A percentile compares a stretch with the other conserved stretches of the same genome.
phyloP scores from a whole-genome alignment of 1,284 basidiomycete genomes.

The Lentinula novae-zelandiae region DNA sequence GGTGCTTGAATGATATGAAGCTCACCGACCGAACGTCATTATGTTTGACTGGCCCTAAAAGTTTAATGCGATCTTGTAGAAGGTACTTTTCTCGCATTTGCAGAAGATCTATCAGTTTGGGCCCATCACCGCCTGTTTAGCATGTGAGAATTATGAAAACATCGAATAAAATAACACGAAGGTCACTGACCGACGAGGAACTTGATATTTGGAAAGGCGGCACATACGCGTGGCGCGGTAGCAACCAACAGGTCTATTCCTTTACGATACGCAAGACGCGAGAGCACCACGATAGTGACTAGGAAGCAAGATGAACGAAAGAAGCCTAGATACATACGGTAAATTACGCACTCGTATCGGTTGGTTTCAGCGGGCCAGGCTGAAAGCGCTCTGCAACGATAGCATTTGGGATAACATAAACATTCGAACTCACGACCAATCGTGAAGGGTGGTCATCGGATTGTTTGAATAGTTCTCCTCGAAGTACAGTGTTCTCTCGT shows the following conservation, averaged over 20 bases:
- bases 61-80: conserved; percentile 87
- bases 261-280: conserved; percentile 94
- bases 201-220: conserved; percentile 76
- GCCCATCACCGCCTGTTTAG: conserved; percentile 81
- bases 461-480: conserved; percentile 68
- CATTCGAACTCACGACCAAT: conserved; percentile 52
- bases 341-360: conserved; percentile 54
- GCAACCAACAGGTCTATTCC: conserved; percentile 95
- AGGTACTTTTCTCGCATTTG: conserved; percentile 93
- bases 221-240: conserved; percentile 87
- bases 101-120: conserved; percentile 91
- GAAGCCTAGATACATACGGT: background rate
- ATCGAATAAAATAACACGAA: background rate
- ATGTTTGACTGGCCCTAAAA: conserved; percentile 81
- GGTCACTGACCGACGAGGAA: conserved; percentile 77
- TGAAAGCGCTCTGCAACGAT: conserved; percentile 86
- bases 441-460: conserved; percentile 38
- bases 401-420: conserved; percentile 94
- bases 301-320: background rate
- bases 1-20: background rate
- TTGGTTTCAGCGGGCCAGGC: conserved; percentile 50
- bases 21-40: conserved; percentile 80
- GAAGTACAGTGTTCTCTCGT: conserved; percentile 91
- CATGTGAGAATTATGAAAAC: background rate
- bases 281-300: conserved; percentile 96